These are phyloP conservation scores for Calonectria naviculata DNA, from an alignment of 2,329 filamentous ascomycete species.

Conservation along the genomic window DNA sequence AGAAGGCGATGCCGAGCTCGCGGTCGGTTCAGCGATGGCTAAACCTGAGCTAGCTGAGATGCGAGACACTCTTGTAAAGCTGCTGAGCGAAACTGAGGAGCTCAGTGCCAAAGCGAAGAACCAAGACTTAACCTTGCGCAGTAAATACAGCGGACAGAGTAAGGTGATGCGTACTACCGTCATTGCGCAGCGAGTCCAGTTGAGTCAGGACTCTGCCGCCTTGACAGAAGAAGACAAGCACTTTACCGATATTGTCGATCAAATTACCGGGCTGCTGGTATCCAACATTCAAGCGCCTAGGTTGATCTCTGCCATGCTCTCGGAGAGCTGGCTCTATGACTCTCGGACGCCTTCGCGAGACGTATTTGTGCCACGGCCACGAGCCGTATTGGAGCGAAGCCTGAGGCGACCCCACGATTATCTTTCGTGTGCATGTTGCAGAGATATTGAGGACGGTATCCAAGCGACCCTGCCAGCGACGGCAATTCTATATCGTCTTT, in stretches of 20 bases:
- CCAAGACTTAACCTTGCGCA: conserved; percentile 68
- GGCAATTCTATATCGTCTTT: conserved; percentile 81
- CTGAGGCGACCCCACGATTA: conserved; percentile 81
- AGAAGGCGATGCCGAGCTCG: conserved; percentile 51
- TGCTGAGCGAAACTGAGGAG: conserved; percentile 58
- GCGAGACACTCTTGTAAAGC: conserved; percentile 48
- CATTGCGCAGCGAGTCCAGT: conserved; percentile 82
- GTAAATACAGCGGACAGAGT: conserved; percentile 78
- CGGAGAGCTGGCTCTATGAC: conserved; percentile 83
- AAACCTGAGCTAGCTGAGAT: conserved; percentile 46
- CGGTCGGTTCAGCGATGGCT: conserved; percentile 45
- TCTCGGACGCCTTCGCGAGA: conserved; percentile 75
- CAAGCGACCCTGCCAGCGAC: conserved; percentile 74
- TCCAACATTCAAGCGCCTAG: conserved; percentile 36
- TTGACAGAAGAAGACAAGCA: conserved; percentile 77
- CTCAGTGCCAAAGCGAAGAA: conserved; percentile 59
- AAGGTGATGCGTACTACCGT: conserved; percentile 81
- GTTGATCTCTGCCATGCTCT: conserved; percentile 64
- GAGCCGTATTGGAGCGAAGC: conserved; percentile 76
- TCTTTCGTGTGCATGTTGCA: conserved; percentile 78
- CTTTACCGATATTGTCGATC: conserved; percentile 75
- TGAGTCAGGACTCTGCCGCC: conserved; percentile 78
- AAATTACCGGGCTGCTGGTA: conserved; percentile 44
- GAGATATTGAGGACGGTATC: conserved; percentile 58
- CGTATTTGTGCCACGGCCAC: conserved; percentile 80